Base-by-base conservation (phyloP, 2,329 filamentous ascomycete genomes). In the Calonectria pteridis region DNA sequence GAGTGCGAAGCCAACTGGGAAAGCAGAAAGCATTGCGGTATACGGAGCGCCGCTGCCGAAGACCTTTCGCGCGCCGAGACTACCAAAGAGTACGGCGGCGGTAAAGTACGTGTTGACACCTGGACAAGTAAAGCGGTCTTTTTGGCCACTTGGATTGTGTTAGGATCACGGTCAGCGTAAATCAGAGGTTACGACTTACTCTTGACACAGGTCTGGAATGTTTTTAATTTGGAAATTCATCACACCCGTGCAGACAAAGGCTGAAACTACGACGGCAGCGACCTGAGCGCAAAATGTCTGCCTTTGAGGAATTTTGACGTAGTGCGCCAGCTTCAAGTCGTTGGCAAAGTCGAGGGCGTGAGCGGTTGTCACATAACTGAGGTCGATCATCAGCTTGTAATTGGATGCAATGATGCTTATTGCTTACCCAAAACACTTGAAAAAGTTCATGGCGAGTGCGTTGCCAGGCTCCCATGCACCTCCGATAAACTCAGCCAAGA, bases 401-500 rank as follows among this genome's bases (percentile, higher is more conserved):
- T 23, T 1, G 10, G 23, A 1, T 3, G 13, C 18, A 7, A 9
- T 9, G 3, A 23, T 23, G 26, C 16, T 23, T 7, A 1, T 5
- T 31, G 11, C 59, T 49, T 64, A 85, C n/a, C 80, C 84, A 35
- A 84, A 86, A 1, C 84, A 82, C 78, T 88, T 88, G 80, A 88
- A 88, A 76, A 84, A 87, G 82, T 86, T 87, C 83, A 88, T 87
- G 51, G 84, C 85, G 16, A 88, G 74, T 0, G 87, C 85, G 69
- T 88, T 87, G 4, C 87, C 87, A 0, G 84, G 80, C 3, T 85
- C 82, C 77, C 84, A 84, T 0, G 84, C 82, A 14, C 87, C 87
- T 33, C 86, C 87, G 14, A 88, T 87, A 13, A 88, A 85, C 78
- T 88, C 86, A 13, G 86, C 86, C 2, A 89, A 76, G 0, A 89